phyloP scores from a whole-genome alignment of 2,329 filamentous ascomycete genomes.

The Cucurbitaria berberidis region DNA sequence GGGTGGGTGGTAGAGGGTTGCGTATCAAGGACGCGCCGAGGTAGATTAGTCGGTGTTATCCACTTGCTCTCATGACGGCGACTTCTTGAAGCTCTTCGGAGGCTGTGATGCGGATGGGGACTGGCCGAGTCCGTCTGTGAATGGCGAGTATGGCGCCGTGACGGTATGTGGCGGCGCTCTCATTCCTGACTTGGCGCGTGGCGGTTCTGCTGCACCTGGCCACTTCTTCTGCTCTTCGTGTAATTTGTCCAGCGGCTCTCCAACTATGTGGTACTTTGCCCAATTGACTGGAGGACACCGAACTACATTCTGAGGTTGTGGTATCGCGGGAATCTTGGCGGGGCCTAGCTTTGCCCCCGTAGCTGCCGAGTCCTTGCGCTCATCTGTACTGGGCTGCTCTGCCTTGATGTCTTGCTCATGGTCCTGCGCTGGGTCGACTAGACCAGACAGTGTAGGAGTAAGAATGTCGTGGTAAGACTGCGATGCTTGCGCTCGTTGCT shows the following conservation, averaged over 20 bases:
- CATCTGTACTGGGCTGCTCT: slow-evolving; percentile 18
- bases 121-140: slow-evolving; percentile 57
- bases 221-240: slow-evolving; percentile 76
- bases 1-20: not conserved
- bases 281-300: slow-evolving; percentile 91
- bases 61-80: slow-evolving; percentile 21
- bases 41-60: not conserved
- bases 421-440: slow-evolving; percentile 35
- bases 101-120: slow-evolving; percentile 31
- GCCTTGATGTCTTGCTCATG: slow-evolving; percentile 27
- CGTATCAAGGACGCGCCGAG: not conserved
- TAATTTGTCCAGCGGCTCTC: slow-evolving; percentile 80
- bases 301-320: slow-evolving; percentile 79
- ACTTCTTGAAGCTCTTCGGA: slow-evolving; percentile 42
- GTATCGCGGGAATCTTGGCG: slow-evolving; percentile 67
- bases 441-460: slow-evolving; percentile 47
- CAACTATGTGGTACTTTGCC: slow-evolving; percentile 91
- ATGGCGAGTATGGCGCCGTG: slow-evolving; percentile 66
- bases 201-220: slow-evolving; percentile 49
- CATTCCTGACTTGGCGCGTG: slow-evolving; percentile 40
- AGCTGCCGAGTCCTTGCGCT: slow-evolving; percentile 38
- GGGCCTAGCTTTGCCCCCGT: slow-evolving; percentile 18
- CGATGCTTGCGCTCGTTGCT: slow-evolving; percentile 58
- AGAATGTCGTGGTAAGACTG: slow-evolving; percentile 40
- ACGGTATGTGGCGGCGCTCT: slow-evolving; percentile 59